These are phyloP conservation scores for Corylus americana DNA, from an alignment of 306 rosid genomes.

Conservation along the genomic window DNA sequence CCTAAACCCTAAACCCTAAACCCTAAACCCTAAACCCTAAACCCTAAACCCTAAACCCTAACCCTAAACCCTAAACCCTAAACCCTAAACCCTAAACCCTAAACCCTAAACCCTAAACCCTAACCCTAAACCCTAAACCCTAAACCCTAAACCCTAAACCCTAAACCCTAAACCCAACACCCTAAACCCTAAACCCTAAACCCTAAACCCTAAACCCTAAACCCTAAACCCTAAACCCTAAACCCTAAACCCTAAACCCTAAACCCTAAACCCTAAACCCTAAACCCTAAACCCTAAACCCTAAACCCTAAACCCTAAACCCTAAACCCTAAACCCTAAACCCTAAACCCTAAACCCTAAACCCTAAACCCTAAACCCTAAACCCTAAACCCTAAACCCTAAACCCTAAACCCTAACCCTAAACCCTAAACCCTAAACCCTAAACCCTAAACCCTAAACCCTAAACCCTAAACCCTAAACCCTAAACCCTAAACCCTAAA, in stretches of 20 bases:
- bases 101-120: not conserved
- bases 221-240: not conserved
- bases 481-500: no score
- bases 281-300: not conserved
- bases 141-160: slow-evolving; percentile 3
- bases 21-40: slow-evolving; percentile 12
- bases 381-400: slow-evolving; percentile 5
- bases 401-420: not conserved
- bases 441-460: no score
- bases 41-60: slow-evolving; percentile 6
- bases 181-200: slow-evolving; percentile 11
- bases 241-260: not conserved
- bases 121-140: not conserved
- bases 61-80: not conserved
- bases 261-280: not conserved
- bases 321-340: slow-evolving; percentile 12
- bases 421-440: no score
- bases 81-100: not conserved
- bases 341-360: not conserved
- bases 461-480: no score
- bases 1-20: slow-evolving; percentile 15
- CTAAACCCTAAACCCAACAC: not conserved
- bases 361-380: not conserved
- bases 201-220: slow-evolving; percentile 3
- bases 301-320: not conserved